Evolutionary conservation across 2,329 filamentous ascomycete species (phyloP), one percentile per base, ranked within the genome.

Genomic region (Epichloe bromicola): DNA sequence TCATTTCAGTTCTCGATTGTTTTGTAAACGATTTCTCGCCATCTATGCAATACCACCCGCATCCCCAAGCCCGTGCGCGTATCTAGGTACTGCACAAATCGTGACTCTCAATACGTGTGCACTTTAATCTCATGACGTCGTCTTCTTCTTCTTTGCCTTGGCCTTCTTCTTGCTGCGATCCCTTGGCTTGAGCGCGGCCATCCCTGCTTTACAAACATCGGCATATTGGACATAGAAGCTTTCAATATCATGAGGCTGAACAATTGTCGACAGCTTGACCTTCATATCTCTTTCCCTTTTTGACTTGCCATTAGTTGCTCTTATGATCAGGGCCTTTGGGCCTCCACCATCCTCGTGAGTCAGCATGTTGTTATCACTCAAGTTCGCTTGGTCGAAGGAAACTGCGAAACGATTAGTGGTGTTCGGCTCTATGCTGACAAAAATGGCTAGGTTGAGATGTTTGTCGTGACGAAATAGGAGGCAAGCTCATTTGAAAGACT

Each of bases 171-270:
- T 91, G 68, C 85, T 95, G 63, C 89, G 79, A 70, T 97, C 91
- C 59, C 93, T 78, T 64, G 95, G 95, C 79, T 95, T 97, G 69
- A 98, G 65, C 7, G 84, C 83, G 46, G 79, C 76, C 89, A 97
- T 96, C 5, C 89, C 88, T 0, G 76, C 73, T 72, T 95, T 96
- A 70, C 90, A 96, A 3, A 89, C 76, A 58, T 97, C 93, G 20
- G 89, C 90, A 70, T 97, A 98, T 48, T 80, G 76, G 33, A 74
- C 71, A 66, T 89, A 98, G 63, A 98, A 98, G 0, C 67, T 72
- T 50, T 94, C 89, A 11, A 97, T 66, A 5, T 85, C 80, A 52
- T 83, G 79, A 1, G 85, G 80, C 51, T 85, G 76, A 1, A 97
- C 89, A 0, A 95, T 68, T 0, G 93, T 97, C 2, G 87, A 88